These are phyloP conservation scores for Rhizodiscina lignyota DNA, from an alignment of 495 filamentous ascomycete species.

Conservation along the genomic window DNA sequence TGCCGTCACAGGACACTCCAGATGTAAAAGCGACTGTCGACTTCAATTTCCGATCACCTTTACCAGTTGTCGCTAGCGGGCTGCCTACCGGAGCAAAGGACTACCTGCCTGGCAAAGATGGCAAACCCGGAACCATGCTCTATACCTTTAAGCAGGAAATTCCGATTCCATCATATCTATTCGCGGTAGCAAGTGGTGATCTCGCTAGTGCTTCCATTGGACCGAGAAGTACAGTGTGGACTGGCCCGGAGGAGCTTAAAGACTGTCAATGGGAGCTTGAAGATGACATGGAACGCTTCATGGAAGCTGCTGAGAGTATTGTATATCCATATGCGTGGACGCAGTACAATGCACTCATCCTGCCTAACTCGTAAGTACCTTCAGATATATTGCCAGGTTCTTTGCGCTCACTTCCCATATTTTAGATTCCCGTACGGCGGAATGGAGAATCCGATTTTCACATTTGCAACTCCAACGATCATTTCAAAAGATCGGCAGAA, in stretches of 20 bases:
- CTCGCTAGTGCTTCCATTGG: constrained; percentile 72
- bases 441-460: constrained; percentile 93
- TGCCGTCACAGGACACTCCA: constrained; percentile 94
- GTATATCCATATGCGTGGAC: constrained; percentile 85
- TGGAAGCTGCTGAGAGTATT: constrained; percentile 73
- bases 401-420: neutral
- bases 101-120: constrained; percentile 27
- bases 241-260: constrained; percentile 70
- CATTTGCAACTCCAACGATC: constrained; percentile 84
- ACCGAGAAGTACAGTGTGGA: constrained; percentile 65
- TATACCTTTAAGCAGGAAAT: constrained; percentile 80
- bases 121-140: constrained; percentile 33
- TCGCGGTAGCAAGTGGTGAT: constrained; percentile 79
- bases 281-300: constrained; percentile 74
- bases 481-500: constrained; percentile 87
- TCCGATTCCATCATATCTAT: constrained; percentile 87
- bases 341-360: constrained; percentile 80
- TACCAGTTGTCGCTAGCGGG: constrained; percentile 80
- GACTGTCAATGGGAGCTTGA: constrained; percentile 83
- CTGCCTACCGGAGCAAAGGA: constrained; percentile 41
- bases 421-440: constrained; percentile 77
- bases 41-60: constrained; percentile 72
- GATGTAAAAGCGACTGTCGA: constrained; percentile 83
- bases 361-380: constrained; percentile 46
- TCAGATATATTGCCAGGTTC: neutral